These are phyloP conservation scores for Mycena rosella DNA, from an alignment of 768 basidiomycete genomes.

Conservation along the genomic window DNA sequence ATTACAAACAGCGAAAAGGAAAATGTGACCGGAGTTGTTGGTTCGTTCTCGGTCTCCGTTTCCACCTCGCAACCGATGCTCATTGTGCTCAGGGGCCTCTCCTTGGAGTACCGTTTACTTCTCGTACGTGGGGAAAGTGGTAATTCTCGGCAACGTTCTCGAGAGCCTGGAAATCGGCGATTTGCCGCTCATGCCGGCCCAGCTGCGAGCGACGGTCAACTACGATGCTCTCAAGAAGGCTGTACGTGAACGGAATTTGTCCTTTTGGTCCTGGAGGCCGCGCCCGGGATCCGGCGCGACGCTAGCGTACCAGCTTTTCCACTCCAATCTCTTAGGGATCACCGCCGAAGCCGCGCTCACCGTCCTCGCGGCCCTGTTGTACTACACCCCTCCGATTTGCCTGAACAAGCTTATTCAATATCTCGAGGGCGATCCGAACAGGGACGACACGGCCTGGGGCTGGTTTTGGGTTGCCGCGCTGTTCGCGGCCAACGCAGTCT, in stretches of 20 bases:
- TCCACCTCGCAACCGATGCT: not conserved
- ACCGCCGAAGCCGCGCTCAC: too few relatives aligned
- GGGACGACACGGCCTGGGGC: too few relatives aligned
- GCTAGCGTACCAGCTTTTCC: too few relatives aligned
- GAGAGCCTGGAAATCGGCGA: conserved; percentile 87
- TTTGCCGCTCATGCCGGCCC: conserved; percentile 80
- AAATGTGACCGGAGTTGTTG: conserved; percentile 78
- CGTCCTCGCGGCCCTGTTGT: too few relatives aligned
- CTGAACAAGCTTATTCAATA: too few relatives aligned
- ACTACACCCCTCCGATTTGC: too few relatives aligned
- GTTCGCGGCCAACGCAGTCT: too few relatives aligned
- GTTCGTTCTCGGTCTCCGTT: conserved; percentile 45
- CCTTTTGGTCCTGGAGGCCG: too few relatives aligned
- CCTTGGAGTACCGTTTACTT: conserved; percentile 76
- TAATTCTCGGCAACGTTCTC: conserved; percentile 81
- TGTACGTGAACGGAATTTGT: conserved; percentile 56
- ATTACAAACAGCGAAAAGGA: conserved; percentile 70
- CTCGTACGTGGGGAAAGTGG: conserved; percentile 88
- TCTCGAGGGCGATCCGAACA: too few relatives aligned
- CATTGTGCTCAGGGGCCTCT: conserved; percentile 60
- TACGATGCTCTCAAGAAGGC: conserved; percentile 71
- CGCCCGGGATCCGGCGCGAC: too few relatives aligned
- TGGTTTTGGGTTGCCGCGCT: too few relatives aligned
- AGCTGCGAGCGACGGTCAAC: conserved; percentile 75
- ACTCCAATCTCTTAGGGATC: too few relatives aligned